phyloP scores from a whole-genome alignment of 495 filamentous ascomycete genomes.

The Lophiotrema nucula region DNA sequence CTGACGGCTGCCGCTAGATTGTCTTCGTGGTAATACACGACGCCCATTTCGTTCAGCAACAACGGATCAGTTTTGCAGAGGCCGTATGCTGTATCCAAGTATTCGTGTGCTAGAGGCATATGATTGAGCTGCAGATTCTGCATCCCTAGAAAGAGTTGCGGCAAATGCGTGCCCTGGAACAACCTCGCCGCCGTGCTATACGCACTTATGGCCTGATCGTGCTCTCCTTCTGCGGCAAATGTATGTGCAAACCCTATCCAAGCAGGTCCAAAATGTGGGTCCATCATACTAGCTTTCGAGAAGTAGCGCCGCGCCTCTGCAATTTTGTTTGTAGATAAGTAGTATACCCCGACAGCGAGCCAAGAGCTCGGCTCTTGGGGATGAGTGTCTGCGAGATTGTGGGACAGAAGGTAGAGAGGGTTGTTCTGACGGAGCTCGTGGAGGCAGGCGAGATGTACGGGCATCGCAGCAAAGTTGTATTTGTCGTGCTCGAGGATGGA shows the following conservation, averaged over 20 bases:
- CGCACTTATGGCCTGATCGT: constrained; percentile 96
- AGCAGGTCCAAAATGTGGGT: constrained; percentile 94
- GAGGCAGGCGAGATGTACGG: constrained; percentile 87
- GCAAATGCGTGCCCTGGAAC: constrained; percentile 95
- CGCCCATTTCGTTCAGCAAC: constrained; percentile 90
- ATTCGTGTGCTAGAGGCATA: constrained; percentile 92
- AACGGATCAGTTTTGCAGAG: constrained; percentile 79
- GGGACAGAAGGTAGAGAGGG: constrained; percentile 86
- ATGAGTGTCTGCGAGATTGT: constrained; percentile 88
- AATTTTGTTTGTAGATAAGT: constrained; percentile 82
- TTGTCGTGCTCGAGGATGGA: constrained; percentile 75
- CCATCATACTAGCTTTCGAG: constrained; percentile 93
- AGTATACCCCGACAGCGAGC: constrained; percentile 94
- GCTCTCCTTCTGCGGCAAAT: constrained; percentile 99
- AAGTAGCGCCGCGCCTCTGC: constrained; percentile 94
- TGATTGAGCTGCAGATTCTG: constrained; percentile 96
- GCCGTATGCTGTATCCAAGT: constrained; percentile 79
- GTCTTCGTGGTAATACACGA: constrained; percentile 91
- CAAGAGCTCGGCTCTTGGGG: constrained; percentile 88
- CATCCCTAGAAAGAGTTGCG: constrained; percentile 96
- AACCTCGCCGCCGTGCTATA: constrained; percentile 94
- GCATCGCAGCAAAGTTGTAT: constrained; percentile 86
- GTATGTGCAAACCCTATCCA: constrained; percentile 99
- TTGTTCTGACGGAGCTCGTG: constrained; percentile 86
- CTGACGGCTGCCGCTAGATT: constrained; percentile 67